A percentile compares a stretch with the other conserved stretches of the same genome.
phyloP scores from a whole-genome alignment of 2,329 filamentous ascomycete species.

The Claviceps digitariae region DNA sequence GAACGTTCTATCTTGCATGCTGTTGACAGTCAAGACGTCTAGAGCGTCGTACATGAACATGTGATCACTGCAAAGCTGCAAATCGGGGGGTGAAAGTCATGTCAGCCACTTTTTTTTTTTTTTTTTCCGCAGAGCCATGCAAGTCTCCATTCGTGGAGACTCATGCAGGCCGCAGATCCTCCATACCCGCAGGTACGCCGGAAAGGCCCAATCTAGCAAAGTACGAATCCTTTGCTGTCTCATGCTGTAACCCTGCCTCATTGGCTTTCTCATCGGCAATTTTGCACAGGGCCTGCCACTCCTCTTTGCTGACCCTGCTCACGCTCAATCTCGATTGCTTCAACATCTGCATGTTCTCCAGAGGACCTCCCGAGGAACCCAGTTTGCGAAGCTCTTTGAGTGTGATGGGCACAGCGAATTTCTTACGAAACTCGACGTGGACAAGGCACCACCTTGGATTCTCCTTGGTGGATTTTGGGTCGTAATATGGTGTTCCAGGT shows the following conservation, averaged over 20 bases:
- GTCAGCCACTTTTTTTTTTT: not conserved
- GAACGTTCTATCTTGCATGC: not conserved
- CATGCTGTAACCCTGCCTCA: constrained; percentile 25
- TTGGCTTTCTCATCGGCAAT: constrained; percentile 33
- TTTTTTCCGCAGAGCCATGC: not conserved
- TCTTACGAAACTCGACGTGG: constrained; percentile 74
- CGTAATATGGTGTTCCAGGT: constrained; percentile 57
- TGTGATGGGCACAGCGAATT: constrained; percentile 58
- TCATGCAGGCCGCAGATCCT: not conserved
- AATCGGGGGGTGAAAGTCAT: not conserved
- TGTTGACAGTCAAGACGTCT: not conserved
- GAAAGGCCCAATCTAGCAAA: not conserved
- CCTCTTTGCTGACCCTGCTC: constrained; percentile 45
- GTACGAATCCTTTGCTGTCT: constrained; percentile 6
- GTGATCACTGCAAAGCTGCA: not conserved
- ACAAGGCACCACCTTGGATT: constrained; percentile 67
- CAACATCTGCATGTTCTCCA: constrained; percentile 71
- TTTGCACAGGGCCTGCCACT: constrained; percentile 51
- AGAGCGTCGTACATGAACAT: not conserved
- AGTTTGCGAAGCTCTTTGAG: constrained; percentile 59
- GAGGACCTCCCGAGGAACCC: constrained; percentile 37
- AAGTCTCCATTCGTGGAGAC: not conserved
- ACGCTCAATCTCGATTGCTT: constrained; percentile 77
- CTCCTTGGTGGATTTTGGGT: constrained; percentile 50
- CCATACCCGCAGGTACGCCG: not conserved